A percentile compares a stretch with the other conserved stretches of the same genome.
phyloP scores from a whole-genome alignment of 164 flowering plant genomes.

The Dillenia turbinata region DNA sequence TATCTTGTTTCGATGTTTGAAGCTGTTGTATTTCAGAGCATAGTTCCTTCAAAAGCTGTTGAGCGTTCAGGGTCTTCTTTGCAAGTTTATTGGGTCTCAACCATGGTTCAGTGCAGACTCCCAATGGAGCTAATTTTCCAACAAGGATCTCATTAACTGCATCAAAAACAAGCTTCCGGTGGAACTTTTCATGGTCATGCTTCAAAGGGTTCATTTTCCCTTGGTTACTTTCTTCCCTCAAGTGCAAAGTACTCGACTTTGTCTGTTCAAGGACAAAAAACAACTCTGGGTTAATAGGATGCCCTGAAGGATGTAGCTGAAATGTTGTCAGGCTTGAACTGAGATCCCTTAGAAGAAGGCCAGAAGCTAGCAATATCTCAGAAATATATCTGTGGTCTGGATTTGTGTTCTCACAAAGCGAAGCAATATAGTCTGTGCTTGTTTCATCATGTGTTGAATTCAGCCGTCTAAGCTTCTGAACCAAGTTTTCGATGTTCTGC shows the following conservation, averaged over 20 bases:
- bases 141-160: conserved; percentile 64
- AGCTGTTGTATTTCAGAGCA: conserved; percentile 61
- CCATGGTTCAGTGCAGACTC: conserved; percentile 24
- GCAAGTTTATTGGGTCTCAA: conserved; percentile 23
- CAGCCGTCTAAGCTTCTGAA: conserved; percentile 34
- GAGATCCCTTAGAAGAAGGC: conserved; percentile 62
- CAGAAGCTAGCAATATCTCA: conserved; percentile 67
- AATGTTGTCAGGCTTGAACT: conserved; percentile 29
- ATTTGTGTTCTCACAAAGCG: conserved; percentile 29
- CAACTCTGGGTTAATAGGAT: conserved; percentile 62
- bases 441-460: conserved; percentile 29
- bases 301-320: conserved; percentile 50
- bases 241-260: conserved; percentile 19
- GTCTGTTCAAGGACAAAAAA: conserved; percentile 70
- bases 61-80: conserved; percentile 29
- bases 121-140: conserved; percentile 26
- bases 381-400: conserved; percentile 60
- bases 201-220: conserved; percentile 13
- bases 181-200: conserved; percentile 29
- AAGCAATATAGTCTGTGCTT: conserved; percentile 26
- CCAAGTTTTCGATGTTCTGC: conserved; percentile 32
- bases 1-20: conserved; percentile 24
- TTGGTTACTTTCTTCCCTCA: conserved; percentile 13
- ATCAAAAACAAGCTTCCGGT: conserved; percentile 70
- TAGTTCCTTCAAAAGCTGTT: conserved; percentile 49